phyloP scores from a whole-genome alignment of 2,329 filamentous ascomycete genomes.

The Trichoderma sp. region DNA sequence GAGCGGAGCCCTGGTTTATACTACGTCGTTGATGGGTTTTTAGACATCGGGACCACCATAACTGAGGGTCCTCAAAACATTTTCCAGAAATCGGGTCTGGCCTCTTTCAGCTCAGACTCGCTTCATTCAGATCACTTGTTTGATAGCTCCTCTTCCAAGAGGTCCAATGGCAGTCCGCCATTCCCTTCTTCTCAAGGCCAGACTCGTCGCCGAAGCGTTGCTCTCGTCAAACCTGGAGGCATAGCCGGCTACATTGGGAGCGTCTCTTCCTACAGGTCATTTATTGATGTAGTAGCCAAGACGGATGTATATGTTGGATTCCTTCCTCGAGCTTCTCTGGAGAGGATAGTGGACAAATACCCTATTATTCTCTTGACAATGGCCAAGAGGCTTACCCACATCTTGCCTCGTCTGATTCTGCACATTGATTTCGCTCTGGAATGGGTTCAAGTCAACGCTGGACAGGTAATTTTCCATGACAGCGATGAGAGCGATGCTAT shows the following conservation, averaged over 20 bases:
- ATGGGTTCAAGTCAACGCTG: slow-evolving; percentile 96
- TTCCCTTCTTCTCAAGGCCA: slow-evolving; percentile 44
- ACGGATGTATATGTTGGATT: slow-evolving; percentile 99
- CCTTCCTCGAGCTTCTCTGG: slow-evolving; percentile 79
- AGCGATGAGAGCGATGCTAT: slow-evolving; percentile 97
- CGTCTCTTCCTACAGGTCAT: slow-evolving; percentile 92
- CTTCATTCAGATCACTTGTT: slow-evolving; percentile 14
- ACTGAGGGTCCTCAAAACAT: slow-evolving; percentile 42
- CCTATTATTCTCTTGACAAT: slow-evolving; percentile 92
- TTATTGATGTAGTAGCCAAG: slow-evolving; percentile 95
- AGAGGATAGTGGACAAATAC: slow-evolving; percentile 90
- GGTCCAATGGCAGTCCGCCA: neutral
- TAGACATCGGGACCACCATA: slow-evolving; percentile 84
- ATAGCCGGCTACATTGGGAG: slow-evolving; percentile 94
- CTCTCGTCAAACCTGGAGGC: slow-evolving; percentile 90
- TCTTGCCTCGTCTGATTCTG: slow-evolving; percentile 85
- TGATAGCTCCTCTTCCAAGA: slow-evolving; percentile 34
- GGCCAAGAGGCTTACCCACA: slow-evolving; percentile 89
- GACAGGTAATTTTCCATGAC: slow-evolving; percentile 92
- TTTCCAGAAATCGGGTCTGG: slow-evolving; percentile 37
- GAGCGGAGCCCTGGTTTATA: slow-evolving; percentile 96
- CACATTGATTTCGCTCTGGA: slow-evolving; percentile 98
- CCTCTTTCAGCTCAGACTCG: slow-evolving; percentile 32
- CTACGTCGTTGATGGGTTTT: slow-evolving; percentile 95
- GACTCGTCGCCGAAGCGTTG: slow-evolving; percentile 69